Evolutionary conservation across 306 rosid genomes (phyloP), one percentile per base, ranked within the genome.

Genomic region (Casuarina glauca): DNA sequence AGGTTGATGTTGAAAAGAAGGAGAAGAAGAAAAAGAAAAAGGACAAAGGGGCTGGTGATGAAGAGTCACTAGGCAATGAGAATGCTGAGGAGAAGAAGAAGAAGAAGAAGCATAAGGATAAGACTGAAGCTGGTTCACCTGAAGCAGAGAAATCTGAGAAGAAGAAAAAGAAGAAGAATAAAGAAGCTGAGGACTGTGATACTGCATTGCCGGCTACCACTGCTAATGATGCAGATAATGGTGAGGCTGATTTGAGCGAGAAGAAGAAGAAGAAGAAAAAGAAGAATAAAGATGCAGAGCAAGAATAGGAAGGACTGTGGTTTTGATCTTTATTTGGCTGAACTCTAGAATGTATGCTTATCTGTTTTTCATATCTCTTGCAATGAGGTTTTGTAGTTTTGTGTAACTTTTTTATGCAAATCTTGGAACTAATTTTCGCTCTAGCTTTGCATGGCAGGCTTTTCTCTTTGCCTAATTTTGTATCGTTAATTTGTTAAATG

Each of bases 111-210:
- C 67, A 70, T 52, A 75, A 79, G 72, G 87, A 85, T 64, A 78
- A 87, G 63, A 77, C 3, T 3, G 91, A 87, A 53, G 87, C 76
- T 26, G 86, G 48, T 53, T 85, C 86, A 1, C 89, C 90, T 0
- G 87, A 73, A 57, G 7, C 76, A 51, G 91, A 80, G 51, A 90
- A 89, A 83, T 84, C 90, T 7, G 96, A 90, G 88, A 88, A 89
- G 89, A 88, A 90, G 79, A 91, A 91, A 74, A 84, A 89, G 80
- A 89, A 87, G 86, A 90, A 90, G 43, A 86, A 84, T 43, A 93
- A 93, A 54, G 90, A 80, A 0, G 80, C 82, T 4, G 87, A 88
- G 75, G 85, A 81, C 51, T 70, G n/a, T 61, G 79, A 68, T 53
- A 54, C 70, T 36, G 68, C 44, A 8, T 16, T 46, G 2, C 20